Evolutionary conservation across 805 yeast species (phyloP), one percentile per base, ranked within the genome.

Genomic region (Yarrowia deformans): DNA sequence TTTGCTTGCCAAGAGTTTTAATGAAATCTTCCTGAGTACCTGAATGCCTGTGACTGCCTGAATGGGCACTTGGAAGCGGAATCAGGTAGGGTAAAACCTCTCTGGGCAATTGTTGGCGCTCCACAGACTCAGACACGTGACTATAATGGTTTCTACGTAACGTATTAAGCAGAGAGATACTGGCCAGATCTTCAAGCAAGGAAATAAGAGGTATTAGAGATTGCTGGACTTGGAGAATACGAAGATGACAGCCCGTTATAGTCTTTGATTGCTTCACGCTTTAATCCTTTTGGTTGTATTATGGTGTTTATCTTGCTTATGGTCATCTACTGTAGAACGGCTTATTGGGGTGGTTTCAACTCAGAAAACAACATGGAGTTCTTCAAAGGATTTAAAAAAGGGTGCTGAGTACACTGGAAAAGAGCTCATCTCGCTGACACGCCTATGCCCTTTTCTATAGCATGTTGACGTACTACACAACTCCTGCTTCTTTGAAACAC

Each of bases 1-100:
- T 54, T 52, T 37, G 43, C 12, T 7, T 52, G 56, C 42, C 56
- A 52, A 52, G 56, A 52, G 29, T 23, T 23, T 23, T 23, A 23
- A 23, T 23, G 29, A 23, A 23, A 23, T 23, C 29, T 23, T 23
- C 29, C 29, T 23, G 29, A 23, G 29, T 23, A 2, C 29, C 29
- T 23, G 29, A 23, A 4, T 2, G 29, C 4, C 8, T 34, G 18
- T n/a, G 8, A 32, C 39, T 18, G 56, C 56, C 56, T 34, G 12
- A n/a, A 9, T 3, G 16, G 42, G 56, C 8, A 52, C 8, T 34
- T 12, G 10, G 5, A 52, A 18, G 56, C 56, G 56, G 42, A 8
- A 16, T 7, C 4, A 12, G 32, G 34, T 8, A 8, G 37, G 6
- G 10, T 34, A 5, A 8, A 34, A 5, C 8, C 35, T 34, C 37